Base-by-base conservation (phyloP, 129 eudicot genomes). In the Oenanthe sinensis region DNA sequence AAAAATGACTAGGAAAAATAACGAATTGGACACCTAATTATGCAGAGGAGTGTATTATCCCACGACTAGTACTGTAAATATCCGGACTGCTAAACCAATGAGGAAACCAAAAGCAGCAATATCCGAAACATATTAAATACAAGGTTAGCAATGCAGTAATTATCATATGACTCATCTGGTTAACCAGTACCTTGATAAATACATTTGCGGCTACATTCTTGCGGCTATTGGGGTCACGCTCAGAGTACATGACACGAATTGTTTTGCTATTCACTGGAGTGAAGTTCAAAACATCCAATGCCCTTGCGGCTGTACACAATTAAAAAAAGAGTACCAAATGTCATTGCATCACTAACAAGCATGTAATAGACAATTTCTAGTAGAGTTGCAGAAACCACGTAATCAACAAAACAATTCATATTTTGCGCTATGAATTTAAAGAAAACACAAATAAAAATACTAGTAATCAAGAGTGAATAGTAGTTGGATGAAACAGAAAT, bases 191-290 rank as follows among this genome's bases (percentile, higher is more conserved):
- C 93, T 91, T 91, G 50, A 91, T 91, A 54, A 91, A 91, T 48
- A 91, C 89, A 78, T 91, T 91, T 72, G 90, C 93, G 3, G 93
- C 79, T 69, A 93, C 97, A 78, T 91, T 91, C 85, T 91, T 91
- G 11, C 94, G 88, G 46, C 83, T 55, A 80, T 87, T 91, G 47
- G 97, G 97, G 83, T 91, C 97, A 50, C 97, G 86, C 20, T 86
- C 90, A 73, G 97, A 91, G 77, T 60, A 89, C 86, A 92, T 89
- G 76, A 92, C 80, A 49, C 95, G 84, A 76, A 92, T 89, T 0
- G 97, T 14, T 84, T 89, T 89, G 74, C 84, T 86, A 74, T 89
- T 91, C 20, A 91, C 86, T 4, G 97, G 89, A 43, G 94, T 89
- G 80, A 91, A 91, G 83, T 91, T 91, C 80, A 91, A 78, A 3